These are phyloP conservation scores for Pseudogymnoascus sp. DNA, from an alignment of 2,329 filamentous ascomycete species.

Conservation along the genomic window DNA sequence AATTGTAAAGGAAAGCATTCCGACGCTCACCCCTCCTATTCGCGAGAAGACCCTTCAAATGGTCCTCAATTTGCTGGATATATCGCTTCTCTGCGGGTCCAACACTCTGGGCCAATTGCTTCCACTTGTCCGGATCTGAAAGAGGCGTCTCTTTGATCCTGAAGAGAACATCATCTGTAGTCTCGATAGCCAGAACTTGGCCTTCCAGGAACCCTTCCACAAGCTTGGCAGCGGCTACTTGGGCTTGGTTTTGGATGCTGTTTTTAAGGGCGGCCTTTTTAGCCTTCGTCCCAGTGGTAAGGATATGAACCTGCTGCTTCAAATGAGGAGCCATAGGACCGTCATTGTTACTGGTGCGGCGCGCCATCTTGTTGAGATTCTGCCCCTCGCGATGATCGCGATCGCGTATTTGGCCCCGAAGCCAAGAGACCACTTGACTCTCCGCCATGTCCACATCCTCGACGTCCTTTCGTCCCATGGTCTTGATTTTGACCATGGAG, in stretches of 20 bases:
- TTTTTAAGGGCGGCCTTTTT: constrained; percentile 88
- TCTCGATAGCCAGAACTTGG: constrained; percentile 82
- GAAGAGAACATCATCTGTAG: constrained; percentile 75
- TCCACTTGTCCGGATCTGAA: constrained; percentile 78
- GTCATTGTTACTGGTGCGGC: constrained; percentile 23
- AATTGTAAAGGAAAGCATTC: constrained; percentile 88
- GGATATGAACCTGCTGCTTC: constrained; percentile 74
- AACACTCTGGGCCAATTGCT: constrained; percentile 69
- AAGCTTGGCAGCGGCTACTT: constrained; percentile 51
- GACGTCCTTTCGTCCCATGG: constrained; percentile 66
- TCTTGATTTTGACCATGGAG: constrained; percentile 71
- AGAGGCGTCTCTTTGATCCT: constrained; percentile 67
- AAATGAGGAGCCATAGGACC: constrained; percentile 32
- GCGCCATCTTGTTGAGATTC: constrained; percentile 34
- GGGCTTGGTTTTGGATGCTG: constrained; percentile 71
- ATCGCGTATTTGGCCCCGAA: constrained; percentile 76
- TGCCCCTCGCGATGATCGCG: constrained; percentile 57
- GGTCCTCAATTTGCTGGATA: constrained; percentile 71
- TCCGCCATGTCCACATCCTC: constrained; percentile 68
- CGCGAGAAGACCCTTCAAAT: constrained; percentile 58
- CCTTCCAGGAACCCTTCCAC: constrained; percentile 67
- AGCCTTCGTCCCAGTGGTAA: constrained; percentile 72
- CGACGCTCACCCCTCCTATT: constrained; percentile 52
- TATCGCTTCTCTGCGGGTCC: constrained; percentile 75
- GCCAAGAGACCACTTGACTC: constrained; percentile 68